phyloP scores from a whole-genome alignment of 2,329 filamentous ascomycete species.

The Ophiosphaerella korrae region DNA sequence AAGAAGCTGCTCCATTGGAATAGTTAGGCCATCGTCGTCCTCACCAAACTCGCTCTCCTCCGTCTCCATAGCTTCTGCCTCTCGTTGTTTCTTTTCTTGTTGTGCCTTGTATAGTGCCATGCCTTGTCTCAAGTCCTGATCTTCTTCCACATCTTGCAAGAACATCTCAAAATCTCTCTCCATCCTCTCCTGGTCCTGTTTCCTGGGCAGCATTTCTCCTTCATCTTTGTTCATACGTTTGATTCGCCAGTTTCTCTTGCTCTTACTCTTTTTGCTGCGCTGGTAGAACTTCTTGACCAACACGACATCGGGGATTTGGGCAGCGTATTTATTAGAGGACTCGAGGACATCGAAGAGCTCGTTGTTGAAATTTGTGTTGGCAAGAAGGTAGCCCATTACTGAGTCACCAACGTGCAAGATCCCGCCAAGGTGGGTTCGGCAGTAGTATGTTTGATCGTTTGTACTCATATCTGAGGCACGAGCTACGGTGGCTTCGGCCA shows the following conservation, averaged over 20 bases:
- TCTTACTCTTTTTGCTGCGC: conserved; percentile 73
- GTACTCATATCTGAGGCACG: conserved; percentile 82
- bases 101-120: conserved; percentile 81
- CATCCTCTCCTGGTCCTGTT: conserved; percentile 84
- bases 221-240: conserved; percentile 93
- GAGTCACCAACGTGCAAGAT: conserved; percentile 88
- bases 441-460: conserved; percentile 88
- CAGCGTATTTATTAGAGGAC: conserved; percentile 72
- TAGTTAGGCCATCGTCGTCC: conserved; percentile 60
- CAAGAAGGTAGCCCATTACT: conserved; percentile 90
- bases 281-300: conserved; percentile 97
- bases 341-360: conserved; percentile 83
- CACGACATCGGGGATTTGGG: conserved; percentile 85
- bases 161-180: conserved; percentile 97
- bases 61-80: conserved; percentile 69
- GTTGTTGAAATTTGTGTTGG: conserved; percentile 92
- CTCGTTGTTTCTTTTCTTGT: conserved; percentile 61
- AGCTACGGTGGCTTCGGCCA: conserved; percentile 87
- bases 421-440: conserved; percentile 85
- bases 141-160: conserved; percentile 94
- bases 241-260: conserved; percentile 82
- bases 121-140: conserved; percentile 82
- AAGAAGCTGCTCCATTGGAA: conserved; percentile 66
- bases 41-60: conserved; percentile 60
- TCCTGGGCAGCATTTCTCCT: conserved; percentile 82